Evolutionary conservation across 2,329 filamentous ascomycete genomes (phyloP), one percentile per base, ranked within the genome.

Genomic region (Rhynchosporium graminicola): DNA sequence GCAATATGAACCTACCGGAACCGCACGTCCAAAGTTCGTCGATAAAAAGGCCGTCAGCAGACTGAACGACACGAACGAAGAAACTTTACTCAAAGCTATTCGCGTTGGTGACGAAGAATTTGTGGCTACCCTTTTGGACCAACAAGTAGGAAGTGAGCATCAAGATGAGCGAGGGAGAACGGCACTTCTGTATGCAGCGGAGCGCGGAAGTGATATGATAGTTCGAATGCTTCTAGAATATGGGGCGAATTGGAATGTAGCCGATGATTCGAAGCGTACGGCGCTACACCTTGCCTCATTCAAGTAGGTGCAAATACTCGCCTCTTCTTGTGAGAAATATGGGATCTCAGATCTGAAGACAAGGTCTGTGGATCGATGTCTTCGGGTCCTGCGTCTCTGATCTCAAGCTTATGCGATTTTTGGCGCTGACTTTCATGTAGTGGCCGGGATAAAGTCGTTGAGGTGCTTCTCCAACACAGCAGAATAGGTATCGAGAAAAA

Each of bases 1-100:
- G 36, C 51, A 55, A n/a, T 55, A 55, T n/a, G 51, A 55, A 20
- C 20, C 20, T n/a, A 31, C 36, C n/a, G 51, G 51, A 28, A 43
- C 26, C 26, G 29, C 38, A 28, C 36, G 51, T 43, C 33, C 51
- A 43, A 29, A 20, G n/a, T 55, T 55, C 13, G 38, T 55, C 2
- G 51, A 55, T 12, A 55, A 55, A 12, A 43, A n/a, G 51, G 13
- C 26, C n/a, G 9, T 20, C 20, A 12, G 38, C 28, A 55, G 13
- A 40, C 12, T 55, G 3, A 42, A 28, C 20, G 51, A 55, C 20
- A 55, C 20, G 4, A 55, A 55, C 20, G 51, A 55, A 31, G 51
- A 55, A 55, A 55, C 51, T 2, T 26, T 55, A 5, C 38, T 55
- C 9, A 55, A 55, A 28, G 51, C 51, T 1, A 38, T 26, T 3